A percentile compares a stretch with the other conserved stretches of the same genome.
Evolutionary conservation across 2,329 filamentous ascomycete species (phyloP).

Genomic region (Purpureocillium lavendulum): DNA sequence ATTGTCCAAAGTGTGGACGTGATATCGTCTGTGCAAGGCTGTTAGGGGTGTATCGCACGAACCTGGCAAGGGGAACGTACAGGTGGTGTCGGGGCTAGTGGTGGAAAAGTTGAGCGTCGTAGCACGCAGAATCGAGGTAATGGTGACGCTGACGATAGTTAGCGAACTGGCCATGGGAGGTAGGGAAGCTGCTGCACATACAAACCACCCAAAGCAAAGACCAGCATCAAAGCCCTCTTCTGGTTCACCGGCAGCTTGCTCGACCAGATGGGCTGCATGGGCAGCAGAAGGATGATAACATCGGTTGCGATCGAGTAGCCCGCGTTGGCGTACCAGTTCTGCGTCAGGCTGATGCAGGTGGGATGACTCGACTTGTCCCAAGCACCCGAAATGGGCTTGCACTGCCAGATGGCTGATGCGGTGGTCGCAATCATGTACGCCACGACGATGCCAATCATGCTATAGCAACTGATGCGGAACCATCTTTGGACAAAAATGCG

Average conservation of each 20-base stretch:
- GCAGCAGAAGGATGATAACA: constrained; percentile 34
- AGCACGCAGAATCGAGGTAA: constrained; percentile 32
- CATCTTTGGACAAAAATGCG: constrained; percentile 40
- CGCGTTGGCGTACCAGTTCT: constrained; percentile 41
- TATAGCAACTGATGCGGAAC: constrained; percentile 34
- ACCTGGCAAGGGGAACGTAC: constrained; percentile 11
- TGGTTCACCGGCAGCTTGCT: constrained; percentile 32
- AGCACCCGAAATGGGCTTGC: constrained; percentile 34
- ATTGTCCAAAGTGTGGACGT: constrained; percentile 29
- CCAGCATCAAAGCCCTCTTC: constrained; percentile 30
- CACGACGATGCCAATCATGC: constrained; percentile 31
- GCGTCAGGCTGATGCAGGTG: constrained; percentile 34
- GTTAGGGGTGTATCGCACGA: neutral
- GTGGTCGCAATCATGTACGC: constrained; percentile 37
- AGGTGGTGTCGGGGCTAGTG: constrained; percentile 26
- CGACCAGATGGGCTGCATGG: constrained; percentile 36
- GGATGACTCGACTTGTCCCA: constrained; percentile 35
- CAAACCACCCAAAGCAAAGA: constrained; percentile 34
- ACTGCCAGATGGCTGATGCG: constrained; percentile 39
- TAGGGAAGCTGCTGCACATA: constrained; percentile 17
- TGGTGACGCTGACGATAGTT: constrained; percentile 19
- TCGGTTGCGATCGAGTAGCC: constrained; percentile 38
- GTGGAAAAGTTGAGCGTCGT: constrained; percentile 30
- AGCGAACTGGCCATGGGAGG: neutral
- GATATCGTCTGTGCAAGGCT: constrained; percentile 18